Evolutionary conservation across 2,329 filamentous ascomycete genomes (phyloP).

Genomic region (Xylaria sp.): DNA sequence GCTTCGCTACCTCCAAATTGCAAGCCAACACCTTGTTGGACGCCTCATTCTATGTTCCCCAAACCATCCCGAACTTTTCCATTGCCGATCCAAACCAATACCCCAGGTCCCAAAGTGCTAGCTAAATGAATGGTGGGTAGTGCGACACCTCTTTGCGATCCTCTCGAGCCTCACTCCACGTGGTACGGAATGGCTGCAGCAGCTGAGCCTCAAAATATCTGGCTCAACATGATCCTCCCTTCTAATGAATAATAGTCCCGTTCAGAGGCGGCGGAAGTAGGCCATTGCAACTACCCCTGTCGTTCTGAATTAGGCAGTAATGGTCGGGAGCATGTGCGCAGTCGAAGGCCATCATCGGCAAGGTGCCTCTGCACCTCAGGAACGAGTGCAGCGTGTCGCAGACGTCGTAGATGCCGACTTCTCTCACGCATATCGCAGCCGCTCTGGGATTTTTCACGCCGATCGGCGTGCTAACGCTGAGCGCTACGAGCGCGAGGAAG

Average conservation of each 20-base stretch:
- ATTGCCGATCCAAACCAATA: not conserved
- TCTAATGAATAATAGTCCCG: constrained; percentile 22
- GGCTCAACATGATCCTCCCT: not conserved
- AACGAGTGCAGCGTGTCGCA: constrained; percentile 40
- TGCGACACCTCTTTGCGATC: not conserved
- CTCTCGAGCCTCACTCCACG: not conserved
- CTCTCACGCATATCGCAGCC: constrained; percentile 23
- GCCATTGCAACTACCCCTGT: constrained; percentile 37
- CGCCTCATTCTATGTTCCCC: constrained; percentile 11
- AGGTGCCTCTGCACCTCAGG: constrained; percentile 29
- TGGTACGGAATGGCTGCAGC: not conserved
- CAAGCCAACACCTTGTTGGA: not conserved
- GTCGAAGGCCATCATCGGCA: constrained; percentile 37
- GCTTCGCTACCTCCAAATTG: not conserved
- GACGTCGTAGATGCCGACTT: constrained; percentile 37
- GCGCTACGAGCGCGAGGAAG: constrained; percentile 29
- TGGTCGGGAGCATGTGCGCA: constrained; percentile 28
- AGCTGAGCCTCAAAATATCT: not conserved
- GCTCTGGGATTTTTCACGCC: constrained; percentile 11
- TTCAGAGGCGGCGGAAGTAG: constrained; percentile 34
- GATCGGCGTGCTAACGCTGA: constrained; percentile 29
- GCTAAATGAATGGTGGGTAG: not conserved
- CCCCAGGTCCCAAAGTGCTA: not conserved
- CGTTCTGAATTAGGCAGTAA: constrained; percentile 37
- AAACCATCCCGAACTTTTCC: constrained; percentile 1